Base-by-base conservation (phyloP, 2,329 filamentous ascomycete species). In the Fusarium siculi region DNA sequence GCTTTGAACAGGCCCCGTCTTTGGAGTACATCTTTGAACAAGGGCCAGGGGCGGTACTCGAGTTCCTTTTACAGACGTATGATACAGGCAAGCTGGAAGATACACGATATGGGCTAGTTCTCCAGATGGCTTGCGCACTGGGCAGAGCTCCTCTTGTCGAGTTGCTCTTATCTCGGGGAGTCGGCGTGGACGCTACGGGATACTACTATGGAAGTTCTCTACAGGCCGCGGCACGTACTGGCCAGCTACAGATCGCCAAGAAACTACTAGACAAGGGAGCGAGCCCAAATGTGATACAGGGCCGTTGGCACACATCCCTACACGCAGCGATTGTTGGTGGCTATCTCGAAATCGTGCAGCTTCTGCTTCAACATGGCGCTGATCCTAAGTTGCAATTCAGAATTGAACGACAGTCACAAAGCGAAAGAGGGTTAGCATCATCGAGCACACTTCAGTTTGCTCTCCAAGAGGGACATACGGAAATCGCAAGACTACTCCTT, bases 121-220 rank as follows among this genome's bases (percentile, higher is more conserved):
- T 72, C 2, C 69, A 72, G 19, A 70, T 72, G 44, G 36, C 54
- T 18, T 52, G 53, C 11, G 32, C 40, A 12, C 18, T 63, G 6
- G 52, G 53, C 36, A 43, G 60, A 9, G 16, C 23, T 10, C 11
- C 30, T 10, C 10, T 70, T 6, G 44, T 67, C 9, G 39, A 61
- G 5, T 28, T 61, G 47, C 62, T 72, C 5, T 42, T 70, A 18
- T 44, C 67, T 7, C 54, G 67, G 18, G 58, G 67, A 5, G 54
- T 64, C 25, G 11, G 50, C 5, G 42, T 67, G 14, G 52, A 72
- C 30, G 44, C 44, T 21, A 10, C 36, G 12, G 69, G 69, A 11
- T 43, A 72, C 37, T 57, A 70, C 44, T 72, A 68, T 16, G 69
- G 69, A 4, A 63, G 57, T 30, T 30, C 69, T 23, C 12, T 72